Conservation (phyloP, 768 basidiomycete genomes). For the Naganishia friedmannii region DNA sequence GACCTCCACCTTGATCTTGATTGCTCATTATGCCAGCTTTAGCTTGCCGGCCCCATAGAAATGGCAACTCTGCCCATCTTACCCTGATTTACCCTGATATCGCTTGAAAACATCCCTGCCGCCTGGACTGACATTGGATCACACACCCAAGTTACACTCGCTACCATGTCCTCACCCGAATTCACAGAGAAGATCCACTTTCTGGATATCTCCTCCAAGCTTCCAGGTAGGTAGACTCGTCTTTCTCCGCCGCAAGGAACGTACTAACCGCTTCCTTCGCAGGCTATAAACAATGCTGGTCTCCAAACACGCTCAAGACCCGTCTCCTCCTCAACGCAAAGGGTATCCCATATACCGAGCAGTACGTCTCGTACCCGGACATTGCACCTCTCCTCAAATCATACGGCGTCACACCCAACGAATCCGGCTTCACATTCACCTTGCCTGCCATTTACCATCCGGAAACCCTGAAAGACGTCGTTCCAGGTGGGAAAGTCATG, state of each 20-base stretch:
- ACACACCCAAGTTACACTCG: too few species aligned
- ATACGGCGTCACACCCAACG: constrained; percentile 14
- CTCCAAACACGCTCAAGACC: constrained; percentile 37
- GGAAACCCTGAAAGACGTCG: constrained; percentile 18
- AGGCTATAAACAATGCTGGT: constrained; percentile 35
- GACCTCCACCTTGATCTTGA: too few species aligned
- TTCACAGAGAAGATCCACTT: constrained; percentile 24
- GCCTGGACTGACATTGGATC: too few species aligned
- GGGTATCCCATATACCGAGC: constrained; percentile 31
- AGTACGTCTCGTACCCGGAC: constrained; percentile 38
- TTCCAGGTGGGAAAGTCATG: constrained; percentile 22
- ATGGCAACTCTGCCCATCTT: too few species aligned
- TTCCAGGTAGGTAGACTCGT: constrained; percentile 18
- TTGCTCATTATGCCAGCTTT: too few species aligned
- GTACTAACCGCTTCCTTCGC: neutral
- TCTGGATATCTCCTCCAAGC: constrained; percentile 27
- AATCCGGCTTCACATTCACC: neutral
- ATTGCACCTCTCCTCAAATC: constrained; percentile 29
- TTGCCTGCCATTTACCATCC: constrained; percentile 28
- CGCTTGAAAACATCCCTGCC: too few species aligned
- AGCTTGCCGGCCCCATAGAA: too few species aligned
- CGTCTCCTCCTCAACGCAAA: constrained; percentile 36
- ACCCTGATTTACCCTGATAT: too few species aligned
- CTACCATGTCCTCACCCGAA: constrained; percentile 1
- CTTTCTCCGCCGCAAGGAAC: too few species aligned